phyloP scores from a whole-genome alignment of 805 yeast species.

The Candida easanensis region DNA sequence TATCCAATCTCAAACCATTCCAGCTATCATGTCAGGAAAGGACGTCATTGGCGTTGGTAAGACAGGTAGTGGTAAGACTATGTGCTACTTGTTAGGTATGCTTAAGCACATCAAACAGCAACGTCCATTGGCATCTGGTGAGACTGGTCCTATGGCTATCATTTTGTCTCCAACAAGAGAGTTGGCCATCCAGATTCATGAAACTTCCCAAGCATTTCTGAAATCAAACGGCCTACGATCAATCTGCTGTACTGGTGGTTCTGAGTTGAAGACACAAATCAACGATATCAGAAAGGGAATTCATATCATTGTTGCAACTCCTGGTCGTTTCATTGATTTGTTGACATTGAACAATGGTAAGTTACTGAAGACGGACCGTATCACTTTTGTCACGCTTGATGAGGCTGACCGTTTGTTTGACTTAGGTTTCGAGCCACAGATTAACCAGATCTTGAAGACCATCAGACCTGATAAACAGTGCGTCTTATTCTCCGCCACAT shows the following conservation, averaged over 20 bases:
- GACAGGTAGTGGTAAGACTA: slow-evolving; percentile 95
- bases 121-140: slow-evolving; percentile 41
- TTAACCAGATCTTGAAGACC: slow-evolving; percentile 70
- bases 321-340: slow-evolving; percentile 90
- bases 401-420: slow-evolving; percentile 98
- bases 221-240: slow-evolving; percentile 48
- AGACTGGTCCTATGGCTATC: slow-evolving; percentile 75
- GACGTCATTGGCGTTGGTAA: slow-evolving; percentile 94
- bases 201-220: slow-evolving; percentile 60
- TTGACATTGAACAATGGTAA: slow-evolving; percentile 81
- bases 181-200: slow-evolving; percentile 77
- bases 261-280: slow-evolving; percentile 78
- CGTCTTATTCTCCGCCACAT: slow-evolving; percentile 91
- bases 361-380: slow-evolving; percentile 57
- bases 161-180: slow-evolving; percentile 92
- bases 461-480: slow-evolving; percentile 86
- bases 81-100: slow-evolving; percentile 82
- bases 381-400: slow-evolving; percentile 84
- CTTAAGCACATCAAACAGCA: slow-evolving; percentile 82
- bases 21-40: slow-evolving; percentile 84
- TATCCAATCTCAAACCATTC: slow-evolving; percentile 87
- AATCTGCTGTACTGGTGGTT: slow-evolving; percentile 89
- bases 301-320: slow-evolving; percentile 87
- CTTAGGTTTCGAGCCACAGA: slow-evolving; percentile 96
- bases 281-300: slow-evolving; percentile 74